These are phyloP conservation scores for Boletus coccyginus DNA, from an alignment of 768 basidiomycete species.

Conservation along the genomic window DNA sequence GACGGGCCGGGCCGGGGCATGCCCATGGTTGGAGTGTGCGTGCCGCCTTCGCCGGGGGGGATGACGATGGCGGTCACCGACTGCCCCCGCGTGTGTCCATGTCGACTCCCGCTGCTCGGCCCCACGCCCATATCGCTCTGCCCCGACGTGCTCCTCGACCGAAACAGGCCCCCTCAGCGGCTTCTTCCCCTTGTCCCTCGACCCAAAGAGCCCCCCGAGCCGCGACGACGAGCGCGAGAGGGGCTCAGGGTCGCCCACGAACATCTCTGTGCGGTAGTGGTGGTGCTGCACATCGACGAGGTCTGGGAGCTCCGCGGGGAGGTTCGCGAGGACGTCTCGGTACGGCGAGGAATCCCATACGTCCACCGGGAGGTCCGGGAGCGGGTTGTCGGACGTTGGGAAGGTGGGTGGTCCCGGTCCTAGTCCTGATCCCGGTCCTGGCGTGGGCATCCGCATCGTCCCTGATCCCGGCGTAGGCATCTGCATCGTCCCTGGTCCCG, in stretches of 20 bases:
- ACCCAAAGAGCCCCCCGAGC: slow-evolving; percentile 20
- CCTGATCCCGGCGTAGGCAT: too few relatives aligned
- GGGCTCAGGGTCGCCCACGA: slow-evolving; percentile 13
- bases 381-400: slow-evolving; percentile 44
- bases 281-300: slow-evolving; percentile 16
- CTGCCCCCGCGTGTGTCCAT: slow-evolving; percentile 13
- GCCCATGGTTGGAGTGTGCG: neutral
- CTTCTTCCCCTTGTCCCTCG: slow-evolving; percentile 35
- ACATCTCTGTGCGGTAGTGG: neutral
- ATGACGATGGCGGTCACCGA: slow-evolving; percentile 25
- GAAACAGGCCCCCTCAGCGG: slow-evolving; percentile 43
- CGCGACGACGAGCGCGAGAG: slow-evolving; percentile 20
- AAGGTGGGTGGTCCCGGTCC: neutral
- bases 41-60: slow-evolving; percentile 12
- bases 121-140: slow-evolving; percentile 11
- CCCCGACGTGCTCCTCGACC: slow-evolving; percentile 38
- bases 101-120: slow-evolving; percentile 13
- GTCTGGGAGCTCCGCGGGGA: slow-evolving; percentile 42
- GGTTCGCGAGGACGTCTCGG: slow-evolving; percentile 45
- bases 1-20: neutral
- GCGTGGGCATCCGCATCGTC: too few relatives aligned
- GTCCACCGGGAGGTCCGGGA: slow-evolving; percentile 61
- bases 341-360: slow-evolving; percentile 59
- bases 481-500: too few relatives aligned
- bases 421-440: too few relatives aligned